These are phyloP conservation scores for Zymoseptoria ardabiliae DNA, from an alignment of 2,329 filamentous ascomycete genomes.

Conservation along the genomic window DNA sequence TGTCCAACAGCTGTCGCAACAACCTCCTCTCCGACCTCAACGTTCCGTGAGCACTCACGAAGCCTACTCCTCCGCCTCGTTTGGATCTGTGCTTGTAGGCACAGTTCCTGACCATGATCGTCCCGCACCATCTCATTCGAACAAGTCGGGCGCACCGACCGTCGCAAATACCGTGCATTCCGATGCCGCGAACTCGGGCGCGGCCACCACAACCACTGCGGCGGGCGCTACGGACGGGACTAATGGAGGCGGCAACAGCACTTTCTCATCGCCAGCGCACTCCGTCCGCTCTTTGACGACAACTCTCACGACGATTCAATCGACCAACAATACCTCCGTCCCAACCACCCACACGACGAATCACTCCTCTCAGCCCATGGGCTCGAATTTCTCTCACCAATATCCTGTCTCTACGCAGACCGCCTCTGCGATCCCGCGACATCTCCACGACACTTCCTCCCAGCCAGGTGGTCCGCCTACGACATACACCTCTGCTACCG, in stretches of 20 bases:
- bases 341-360: conserved; percentile 23
- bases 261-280: conserved; percentile 75
- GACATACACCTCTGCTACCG: conserved; percentile 70
- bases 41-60: background rate
- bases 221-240: conserved; percentile 56
- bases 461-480: conserved; percentile 32
- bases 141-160: conserved; percentile 69
- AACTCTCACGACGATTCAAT: conserved; percentile 79
- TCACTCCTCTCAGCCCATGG: conserved; percentile 19
- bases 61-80: conserved; percentile 37
- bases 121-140: conserved; percentile 54
- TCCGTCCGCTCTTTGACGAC: conserved; percentile 75
- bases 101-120: conserved; percentile 46
- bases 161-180: conserved; percentile 70
- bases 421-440: conserved; percentile 64
- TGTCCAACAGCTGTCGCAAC: background rate
- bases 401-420: conserved; percentile 51
- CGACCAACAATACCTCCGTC: conserved; percentile 44
- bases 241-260: conserved; percentile 59
- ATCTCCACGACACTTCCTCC: conserved; percentile 49
- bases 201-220: conserved; percentile 66
- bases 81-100: conserved; percentile 43
- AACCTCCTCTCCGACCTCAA: background rate
- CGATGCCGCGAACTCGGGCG: conserved; percentile 68
- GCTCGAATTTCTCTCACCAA: conserved; percentile 51